Evolutionary conservation across 2,329 filamentous ascomycete species (phyloP), one percentile per base, ranked within the genome.

Genomic region (Pseudocercospora pini-densiflorae): DNA sequence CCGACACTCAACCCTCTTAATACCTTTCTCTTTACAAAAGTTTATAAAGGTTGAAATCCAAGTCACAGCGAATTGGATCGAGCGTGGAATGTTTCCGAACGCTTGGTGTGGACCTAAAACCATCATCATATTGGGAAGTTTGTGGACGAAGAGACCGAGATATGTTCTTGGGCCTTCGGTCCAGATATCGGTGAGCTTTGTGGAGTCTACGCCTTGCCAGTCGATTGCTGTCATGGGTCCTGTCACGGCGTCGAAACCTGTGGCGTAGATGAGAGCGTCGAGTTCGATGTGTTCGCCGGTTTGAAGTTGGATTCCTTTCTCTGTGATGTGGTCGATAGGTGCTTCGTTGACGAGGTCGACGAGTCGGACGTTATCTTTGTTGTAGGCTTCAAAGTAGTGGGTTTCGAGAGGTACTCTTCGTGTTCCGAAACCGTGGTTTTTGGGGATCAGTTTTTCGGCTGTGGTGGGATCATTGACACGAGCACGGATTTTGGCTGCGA

Each of bases 401-500:
- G 81, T 75, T 67, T 87, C 85, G 0, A 86, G 77, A 0, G 76
- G 70, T 1, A 72, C 68, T n/a, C 72, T 60, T 31, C 65, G 64
- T 14, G 67, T 72, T 0, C 70, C 72, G 27, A 71, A 62, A 1
- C 66, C 49, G 84, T 78, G 63, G 82, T 79, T 68, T 81, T 80
- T 75, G 0, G 89, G 89, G 2, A 89, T 79, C 2, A 90, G 80
- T 19, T 82, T 79, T 2, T 87, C 81, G 8, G 80, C 75, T 72
- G 81, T 82, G 49, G 70, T 70, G 0, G 81, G 79, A 68, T 83
- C 79, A 9, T 75, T 72, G 55, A 83, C 82, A 24, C 81, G 73
- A n/a, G 77, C 77, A 4, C 80, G 75, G 1, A 78, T 79, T 73
- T 82, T 82, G 73, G 80, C 79, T 0, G 76, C 79, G 78, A 81